Conservation (phyloP, 2,329 filamentous ascomycete species). For the Epichloe elymi region DNA sequence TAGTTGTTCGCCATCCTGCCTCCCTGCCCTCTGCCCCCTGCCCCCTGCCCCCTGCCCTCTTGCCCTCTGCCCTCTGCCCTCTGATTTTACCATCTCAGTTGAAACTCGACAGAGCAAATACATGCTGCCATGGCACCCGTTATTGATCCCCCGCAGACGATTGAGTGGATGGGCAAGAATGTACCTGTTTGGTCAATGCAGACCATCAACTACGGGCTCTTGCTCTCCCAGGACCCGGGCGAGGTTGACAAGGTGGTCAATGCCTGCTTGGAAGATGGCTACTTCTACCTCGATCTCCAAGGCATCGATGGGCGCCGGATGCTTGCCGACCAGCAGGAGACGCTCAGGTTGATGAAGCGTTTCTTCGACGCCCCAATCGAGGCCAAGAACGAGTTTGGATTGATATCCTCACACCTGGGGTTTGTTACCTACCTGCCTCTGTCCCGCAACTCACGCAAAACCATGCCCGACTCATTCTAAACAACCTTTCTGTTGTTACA, state of each 20-base stretch:
- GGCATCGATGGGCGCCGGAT: slow-evolving; percentile 39
- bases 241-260: slow-evolving; percentile 38
- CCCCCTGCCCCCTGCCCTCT: too few relatives aligned
- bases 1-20: too few relatives aligned
- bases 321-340: slow-evolving; percentile 38
- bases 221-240: slow-evolving; percentile 40
- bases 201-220: slow-evolving; percentile 36
- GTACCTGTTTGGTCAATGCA: slow-evolving; percentile 38
- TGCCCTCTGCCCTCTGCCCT: too few relatives aligned
- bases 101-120: too few relatives aligned
- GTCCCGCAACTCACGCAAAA: not conserved
- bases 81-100: too few relatives aligned
- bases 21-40: too few relatives aligned
- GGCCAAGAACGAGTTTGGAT: slow-evolving; percentile 42
- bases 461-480: not conserved
- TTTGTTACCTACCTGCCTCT: slow-evolving; percentile 13
- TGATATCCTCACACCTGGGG: slow-evolving; percentile 39
- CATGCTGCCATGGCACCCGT: slow-evolving; percentile 20
- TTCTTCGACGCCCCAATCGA: slow-evolving; percentile 41
- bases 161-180: slow-evolving; percentile 34
- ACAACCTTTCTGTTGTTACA: slow-evolving; percentile 6
- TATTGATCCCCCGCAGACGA: slow-evolving; percentile 28
- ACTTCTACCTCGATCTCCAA: slow-evolving; percentile 42
- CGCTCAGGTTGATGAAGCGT: slow-evolving; percentile 39
- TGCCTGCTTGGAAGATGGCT: slow-evolving; percentile 37